A percentile compares a stretch with the other conserved stretches of the same genome.
These are phyloP conservation scores for Pleurostoma richardsiae DNA, from an alignment of 2,329 filamentous ascomycete species.

Conservation along the genomic window DNA sequence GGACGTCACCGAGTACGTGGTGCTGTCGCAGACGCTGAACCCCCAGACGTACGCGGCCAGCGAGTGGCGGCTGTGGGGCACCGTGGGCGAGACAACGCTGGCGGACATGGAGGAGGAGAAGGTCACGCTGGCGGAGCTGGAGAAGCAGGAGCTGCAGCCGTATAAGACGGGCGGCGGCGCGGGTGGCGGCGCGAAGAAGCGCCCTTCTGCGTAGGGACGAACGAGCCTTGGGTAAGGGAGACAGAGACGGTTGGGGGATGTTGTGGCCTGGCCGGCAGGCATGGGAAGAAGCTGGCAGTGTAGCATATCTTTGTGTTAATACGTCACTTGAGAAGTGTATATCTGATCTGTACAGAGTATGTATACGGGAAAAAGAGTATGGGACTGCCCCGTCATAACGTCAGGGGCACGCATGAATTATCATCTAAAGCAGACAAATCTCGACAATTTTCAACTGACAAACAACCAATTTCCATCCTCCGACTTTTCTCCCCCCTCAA, in stretches of 20 bases:
- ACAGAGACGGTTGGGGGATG: no score
- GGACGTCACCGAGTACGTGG: constrained; percentile 59
- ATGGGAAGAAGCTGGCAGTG: not conserved
- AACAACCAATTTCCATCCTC: constrained; percentile 8
- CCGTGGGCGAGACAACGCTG: constrained; percentile 47
- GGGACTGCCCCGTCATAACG: no score
- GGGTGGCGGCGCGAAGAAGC: no score
- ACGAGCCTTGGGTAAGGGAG: no score
- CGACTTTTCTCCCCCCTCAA: constrained; percentile 3
- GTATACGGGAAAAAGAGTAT: no score
- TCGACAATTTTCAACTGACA: constrained; percentile 4
- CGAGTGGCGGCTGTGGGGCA: constrained; percentile 64
- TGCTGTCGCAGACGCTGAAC: constrained; percentile 47
- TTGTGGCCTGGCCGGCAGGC: no score
- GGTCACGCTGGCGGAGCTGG: constrained; percentile 11
- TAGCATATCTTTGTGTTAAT: no score
- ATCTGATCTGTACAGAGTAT: no score
- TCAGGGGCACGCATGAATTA: no score
- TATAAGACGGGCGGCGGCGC: no score
- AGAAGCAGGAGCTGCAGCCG: constrained; percentile 21
- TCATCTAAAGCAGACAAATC: not conserved
- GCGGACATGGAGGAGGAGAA: constrained; percentile 31
- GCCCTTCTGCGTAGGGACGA: no score
- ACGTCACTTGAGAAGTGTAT: no score
- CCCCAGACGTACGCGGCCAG: constrained; percentile 38